A percentile compares a stretch with the other conserved stretches of the same genome.
phyloP scores from a whole-genome alignment of 345 rosid genomes.

The Syzygium grande region DNA sequence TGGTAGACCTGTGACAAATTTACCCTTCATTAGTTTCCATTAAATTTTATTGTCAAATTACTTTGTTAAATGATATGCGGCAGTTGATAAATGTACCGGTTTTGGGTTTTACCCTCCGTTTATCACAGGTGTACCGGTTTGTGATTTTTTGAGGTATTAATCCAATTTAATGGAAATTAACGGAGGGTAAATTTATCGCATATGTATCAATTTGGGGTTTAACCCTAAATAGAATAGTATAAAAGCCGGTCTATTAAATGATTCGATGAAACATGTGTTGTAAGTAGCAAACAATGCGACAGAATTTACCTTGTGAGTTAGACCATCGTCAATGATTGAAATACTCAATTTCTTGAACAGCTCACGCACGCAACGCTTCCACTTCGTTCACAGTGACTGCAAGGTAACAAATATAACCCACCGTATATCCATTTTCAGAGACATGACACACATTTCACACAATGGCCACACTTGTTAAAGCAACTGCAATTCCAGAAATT shows the following conservation, averaged over 20 bases:
- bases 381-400: constrained; percentile 68
- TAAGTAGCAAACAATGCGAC: background rate
- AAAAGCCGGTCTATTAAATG: background rate
- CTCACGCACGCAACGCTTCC: constrained; percentile 63
- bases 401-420: background rate
- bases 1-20: too few species aligned
- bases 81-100: too few species aligned
- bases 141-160: too few species aligned
- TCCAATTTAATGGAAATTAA: too few species aligned
- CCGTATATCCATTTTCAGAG: background rate
- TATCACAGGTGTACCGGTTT: too few species aligned
- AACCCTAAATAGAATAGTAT: background rate
- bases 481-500: background rate
- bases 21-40: too few species aligned
- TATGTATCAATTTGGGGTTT: too few species aligned
- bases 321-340: constrained; percentile 59
- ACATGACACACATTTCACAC: background rate
- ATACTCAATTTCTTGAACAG: constrained; percentile 59
- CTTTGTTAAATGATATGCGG: too few species aligned
- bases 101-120: too few species aligned
- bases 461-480: background rate
- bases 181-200: too few species aligned
- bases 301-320: constrained; percentile 63
- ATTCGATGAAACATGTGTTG: background rate
- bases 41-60: too few species aligned